These are phyloP conservation scores for Ceriops tagal DNA, from an alignment of 345 rosid genomes.

Conservation along the genomic window DNA sequence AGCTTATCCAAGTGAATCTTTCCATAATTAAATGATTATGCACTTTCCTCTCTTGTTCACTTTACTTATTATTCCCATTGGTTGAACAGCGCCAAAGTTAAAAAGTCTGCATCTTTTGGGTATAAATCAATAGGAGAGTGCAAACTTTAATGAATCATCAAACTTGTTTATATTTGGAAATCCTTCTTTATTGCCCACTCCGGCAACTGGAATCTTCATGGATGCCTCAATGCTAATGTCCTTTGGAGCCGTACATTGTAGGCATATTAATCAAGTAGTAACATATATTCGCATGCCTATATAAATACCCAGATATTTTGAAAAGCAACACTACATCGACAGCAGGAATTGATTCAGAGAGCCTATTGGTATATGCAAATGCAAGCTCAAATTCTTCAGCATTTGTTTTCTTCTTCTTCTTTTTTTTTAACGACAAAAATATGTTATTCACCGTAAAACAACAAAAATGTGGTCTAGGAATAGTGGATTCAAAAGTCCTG, in stretches of 20 bases:
- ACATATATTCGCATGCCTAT: background rate
- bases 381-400: too few species aligned
- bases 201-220: conserved; percentile 23
- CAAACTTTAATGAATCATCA: conserved; percentile 21
- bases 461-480: too few species aligned
- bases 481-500: too few species aligned
- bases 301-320: background rate
- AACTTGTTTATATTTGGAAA: conserved; percentile 29
- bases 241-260: background rate
- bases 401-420: too few species aligned
- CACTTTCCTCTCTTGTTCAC: background rate
- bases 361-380: too few species aligned
- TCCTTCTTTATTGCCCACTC: conserved; percentile 20
- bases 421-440: too few species aligned
- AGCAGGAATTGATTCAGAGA: too few species aligned
- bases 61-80: background rate
- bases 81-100: conserved; percentile 13
- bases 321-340: too few species aligned
- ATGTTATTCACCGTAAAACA: too few species aligned
- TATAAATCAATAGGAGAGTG: conserved; percentile 2
- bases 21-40: conserved; percentile 1
- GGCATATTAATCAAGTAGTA: conserved; percentile 5
- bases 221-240: conserved; percentile 1
- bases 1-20: background rate
- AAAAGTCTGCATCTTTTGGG: conserved; percentile 22